Evolutionary conservation across 352 stramenopile genomes (phyloP).

Genomic region (Phytophthora europaea): DNA sequence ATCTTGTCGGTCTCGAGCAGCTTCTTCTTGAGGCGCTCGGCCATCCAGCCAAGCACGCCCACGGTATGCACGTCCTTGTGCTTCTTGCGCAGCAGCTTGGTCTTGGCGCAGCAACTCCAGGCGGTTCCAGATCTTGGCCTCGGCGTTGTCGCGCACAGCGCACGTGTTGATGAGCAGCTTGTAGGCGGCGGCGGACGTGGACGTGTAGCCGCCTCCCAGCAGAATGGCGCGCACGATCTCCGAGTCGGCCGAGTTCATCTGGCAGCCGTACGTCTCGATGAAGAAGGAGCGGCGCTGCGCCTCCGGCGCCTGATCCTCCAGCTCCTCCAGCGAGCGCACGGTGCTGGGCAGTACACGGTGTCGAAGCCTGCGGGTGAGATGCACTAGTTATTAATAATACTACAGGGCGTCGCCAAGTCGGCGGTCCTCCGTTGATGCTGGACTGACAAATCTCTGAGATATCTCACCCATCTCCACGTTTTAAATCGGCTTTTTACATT

Average conservation of each 20-base stretch:
- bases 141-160: slow-evolving; percentile 99
- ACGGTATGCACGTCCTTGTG: slow-evolving; percentile 83
- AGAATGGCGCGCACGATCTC: slow-evolving; percentile 98
- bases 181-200: slow-evolving; percentile 86
- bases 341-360: no score
- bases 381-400: no score
- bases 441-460: no score
- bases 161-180: slow-evolving; percentile 99
- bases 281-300: slow-evolving; percentile 66
- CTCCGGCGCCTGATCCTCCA: slow-evolving; percentile 49
- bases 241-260: slow-evolving; percentile 99
- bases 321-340: slow-evolving; percentile 69
- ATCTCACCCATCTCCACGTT: no score
- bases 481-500: no score
- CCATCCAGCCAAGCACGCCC: slow-evolving; percentile 99
- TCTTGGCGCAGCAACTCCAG: slow-evolving; percentile 80
- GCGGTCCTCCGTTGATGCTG: no score
- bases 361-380: no score
- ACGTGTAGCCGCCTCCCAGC: slow-evolving; percentile 72
- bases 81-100: slow-evolving; percentile 78
- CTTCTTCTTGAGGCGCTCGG: slow-evolving; percentile 98
- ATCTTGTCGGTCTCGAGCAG: slow-evolving; percentile 96
- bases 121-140: slow-evolving; percentile 95
- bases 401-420: no score
- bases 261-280: slow-evolving; percentile 98